Evolutionary conservation across 768 basidiomycete genomes (phyloP), one percentile per base, ranked within the genome.

Genomic region (Trichaptum fuscoviolaceum): DNA sequence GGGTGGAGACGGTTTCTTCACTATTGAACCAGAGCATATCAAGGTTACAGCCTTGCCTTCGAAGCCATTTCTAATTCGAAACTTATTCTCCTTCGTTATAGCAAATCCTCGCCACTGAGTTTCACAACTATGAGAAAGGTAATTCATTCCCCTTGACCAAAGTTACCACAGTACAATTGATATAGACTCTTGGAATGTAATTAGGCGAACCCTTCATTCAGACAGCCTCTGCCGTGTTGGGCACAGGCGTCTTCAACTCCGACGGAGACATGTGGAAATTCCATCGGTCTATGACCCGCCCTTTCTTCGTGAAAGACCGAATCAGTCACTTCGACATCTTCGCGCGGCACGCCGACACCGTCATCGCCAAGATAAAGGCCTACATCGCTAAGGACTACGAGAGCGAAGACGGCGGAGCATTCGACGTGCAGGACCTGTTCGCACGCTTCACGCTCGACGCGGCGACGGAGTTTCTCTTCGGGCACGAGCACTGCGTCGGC

Each of bases 391-490:
- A 65, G n/a, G 69, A 67, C 1, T 25, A 64, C 24, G 63, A 71
- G 0, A 30, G 71, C 10, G 73, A 73, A 23, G 24, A 18, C 59
- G 15, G 77, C 59, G 75, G 77, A 65, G 80, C 87, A 2, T 82
- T 83, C 70, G 88, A 91, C 67, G 84, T 70, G 42, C 69, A 85
- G 75, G 83, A 85, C 64, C 67, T 80, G 7, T 71, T 84, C 25
- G 77, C 77, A 1, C 79, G 83, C 3, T 76, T 77, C 67, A 77
- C 77, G 8, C 69, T 77, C 63, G 77, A 77, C 66, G 69, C 76
- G 1, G 76, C 77, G 0, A 74, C 76, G 8, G 74, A 75, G 57
- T 78, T 77, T 63, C 73, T 78, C 30, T 77, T 77, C 59, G 77
- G 77, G 7, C 42, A 52, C 42, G 42, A 52, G 42, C 57, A 64